phyloP scores from a whole-genome alignment of 192 early-diverging fungal species.

The Spinellus fusiger region DNA sequence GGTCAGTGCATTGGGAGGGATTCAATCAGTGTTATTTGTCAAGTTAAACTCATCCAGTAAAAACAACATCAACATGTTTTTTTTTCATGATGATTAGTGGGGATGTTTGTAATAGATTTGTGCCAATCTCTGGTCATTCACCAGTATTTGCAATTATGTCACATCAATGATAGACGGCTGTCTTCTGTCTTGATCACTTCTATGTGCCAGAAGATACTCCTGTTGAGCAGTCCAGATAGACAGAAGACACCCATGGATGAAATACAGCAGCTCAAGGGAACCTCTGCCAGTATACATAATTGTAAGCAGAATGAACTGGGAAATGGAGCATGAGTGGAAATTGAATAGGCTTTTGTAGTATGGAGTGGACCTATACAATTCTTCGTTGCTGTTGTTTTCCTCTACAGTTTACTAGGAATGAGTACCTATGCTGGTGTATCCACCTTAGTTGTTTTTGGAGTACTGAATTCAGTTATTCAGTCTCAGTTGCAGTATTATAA shows the following conservation, averaged over 20 bases:
- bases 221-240: slow-evolving; percentile 71
- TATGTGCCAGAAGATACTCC: slow-evolving; percentile 82
- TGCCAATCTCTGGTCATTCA: slow-evolving; percentile 77
- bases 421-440: slow-evolving; percentile 80
- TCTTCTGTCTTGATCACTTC: slow-evolving; percentile 72
- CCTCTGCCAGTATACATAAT: not conserved
- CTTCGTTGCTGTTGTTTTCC: not conserved
- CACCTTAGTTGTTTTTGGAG: slow-evolving; percentile 75
- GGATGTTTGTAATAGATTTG: slow-evolving; percentile 73
- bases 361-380: slow-evolving; percentile 1
- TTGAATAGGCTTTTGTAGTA: not conserved
- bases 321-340: not conserved
- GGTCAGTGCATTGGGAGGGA: slow-evolving; percentile 8
- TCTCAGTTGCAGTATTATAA: slow-evolving; percentile 61
- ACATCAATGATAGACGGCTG: slow-evolving; percentile 67
- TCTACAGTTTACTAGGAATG: slow-evolving; percentile 49
- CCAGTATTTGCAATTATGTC: slow-evolving; percentile 84
- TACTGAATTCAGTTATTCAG: slow-evolving; percentile 67
- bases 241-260: slow-evolving; percentile 77
- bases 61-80: not conserved
- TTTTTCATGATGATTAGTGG: slow-evolving; percentile 8
- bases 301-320: not conserved
- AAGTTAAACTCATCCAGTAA: not conserved
- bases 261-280: slow-evolving; percentile 43
- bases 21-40: not conserved